Evolutionary conservation across 2,329 filamentous ascomycete species (phyloP).

Genomic region (Colletotrichum liaoningense): DNA sequence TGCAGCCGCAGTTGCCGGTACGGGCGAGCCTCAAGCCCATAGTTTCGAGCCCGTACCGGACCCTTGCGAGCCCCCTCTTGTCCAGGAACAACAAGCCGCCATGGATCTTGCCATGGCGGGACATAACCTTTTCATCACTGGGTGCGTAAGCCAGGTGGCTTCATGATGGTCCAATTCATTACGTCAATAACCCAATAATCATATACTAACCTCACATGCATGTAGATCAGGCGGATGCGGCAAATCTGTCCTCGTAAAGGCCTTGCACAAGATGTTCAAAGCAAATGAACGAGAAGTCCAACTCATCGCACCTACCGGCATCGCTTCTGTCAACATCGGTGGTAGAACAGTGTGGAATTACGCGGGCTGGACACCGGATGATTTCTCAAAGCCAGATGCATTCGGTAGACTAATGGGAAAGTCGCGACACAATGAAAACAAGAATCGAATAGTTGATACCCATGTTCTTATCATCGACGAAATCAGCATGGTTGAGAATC

Average conservation of each 20-base stretch:
- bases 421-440: too few species aligned
- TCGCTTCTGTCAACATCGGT: slow-evolving; percentile 66
- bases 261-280: background rate
- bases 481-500: slow-evolving; percentile 74
- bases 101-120: slow-evolving; percentile 60
- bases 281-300: slow-evolving; percentile 42
- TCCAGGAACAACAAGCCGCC: background rate
- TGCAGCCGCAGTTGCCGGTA: background rate
- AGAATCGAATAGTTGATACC: slow-evolving; percentile 41
- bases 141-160: slow-evolving; percentile 55
- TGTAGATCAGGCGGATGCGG: slow-evolving; percentile 19
- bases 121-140: slow-evolving; percentile 72
- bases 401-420: too few species aligned
- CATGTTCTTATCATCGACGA: slow-evolving; percentile 74
- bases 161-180: too few species aligned
- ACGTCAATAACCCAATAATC: too few species aligned
- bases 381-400: too few species aligned
- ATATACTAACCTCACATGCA: background rate
- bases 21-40: too few species aligned
- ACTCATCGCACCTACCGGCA: slow-evolving; percentile 70
- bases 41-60: background rate
- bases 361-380: slow-evolving; percentile 62
- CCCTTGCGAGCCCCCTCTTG: background rate
- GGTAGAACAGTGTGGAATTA: slow-evolving; percentile 69
- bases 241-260: slow-evolving; percentile 16